Evolutionary conservation across 805 yeast genomes (phyloP), one percentile per base, ranked within the genome.

Genomic region (Lipomyces yamanashiensis): DNA sequence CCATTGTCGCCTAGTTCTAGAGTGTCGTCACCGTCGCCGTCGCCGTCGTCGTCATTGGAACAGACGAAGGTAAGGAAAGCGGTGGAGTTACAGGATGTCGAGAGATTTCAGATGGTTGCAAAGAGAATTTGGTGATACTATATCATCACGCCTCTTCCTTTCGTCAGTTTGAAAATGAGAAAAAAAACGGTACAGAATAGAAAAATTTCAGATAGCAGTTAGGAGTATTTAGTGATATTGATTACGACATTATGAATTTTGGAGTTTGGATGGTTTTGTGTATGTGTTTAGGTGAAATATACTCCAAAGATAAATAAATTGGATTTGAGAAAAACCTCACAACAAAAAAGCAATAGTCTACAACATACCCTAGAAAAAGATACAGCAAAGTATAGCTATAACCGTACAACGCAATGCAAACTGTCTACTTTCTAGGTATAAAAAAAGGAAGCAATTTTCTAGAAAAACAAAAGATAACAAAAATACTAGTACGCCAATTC

Each of bases 71-170:
- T 63, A 56, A 49, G 54, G 34, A 62, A 60, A 45, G 49, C 48
- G 15, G 39, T 49, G 21, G 74, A 83, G 1, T 75, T 88, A 57
- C 78, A 78, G 10, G 75, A 76, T 1, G 90, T 88, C 0, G 78
- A 81, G 56, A 71, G 95, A 37, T 88, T 86, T 75, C 83, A 87
- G 67, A 89, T 88, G 93, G 82, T 85, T 0, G 86, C 91, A n/a
- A 88, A 28, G 28, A 28, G 28, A 5, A 28, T 28, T 28, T 28
- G 5, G 28, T 28, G 28, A 28, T 28, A 28, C 28, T n/a, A n/a
- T n/a, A n/a, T n/a, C n/a, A n/a, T n/a, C n/a, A n/a, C n/a, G n/a
- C n/a, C n/a, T n/a, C n/a, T n/a, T n/a, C n/a, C n/a, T n/a, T n/a
- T n/a, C n/a, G n/a, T n/a, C n/a, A n/a, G n/a, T n/a, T n/a, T n/a